phyloP scores from a whole-genome alignment of 148 eudicot species.

The Salicornia ramosissima region DNA sequence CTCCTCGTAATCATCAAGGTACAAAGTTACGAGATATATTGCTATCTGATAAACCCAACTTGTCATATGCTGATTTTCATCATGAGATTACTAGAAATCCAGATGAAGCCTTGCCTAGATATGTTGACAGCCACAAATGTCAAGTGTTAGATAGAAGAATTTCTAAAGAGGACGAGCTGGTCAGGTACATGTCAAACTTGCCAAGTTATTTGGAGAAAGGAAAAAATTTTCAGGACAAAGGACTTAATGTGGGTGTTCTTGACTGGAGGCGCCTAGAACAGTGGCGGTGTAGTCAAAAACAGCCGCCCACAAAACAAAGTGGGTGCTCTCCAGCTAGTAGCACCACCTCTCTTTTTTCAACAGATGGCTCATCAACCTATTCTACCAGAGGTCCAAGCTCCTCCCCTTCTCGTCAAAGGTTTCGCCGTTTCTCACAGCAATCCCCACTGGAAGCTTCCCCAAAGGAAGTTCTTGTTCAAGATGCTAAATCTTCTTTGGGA shows the following conservation, averaged over 20 bases:
- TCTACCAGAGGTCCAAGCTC: slow-evolving; percentile 43
- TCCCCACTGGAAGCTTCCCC: slow-evolving; percentile 35
- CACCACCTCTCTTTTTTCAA: slow-evolving; percentile 43
- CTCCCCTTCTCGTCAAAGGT: slow-evolving; percentile 45
- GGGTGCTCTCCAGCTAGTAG: slow-evolving; percentile 52
- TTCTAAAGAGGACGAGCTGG: slow-evolving; percentile 58
- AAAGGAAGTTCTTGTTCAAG: slow-evolving; percentile 21
- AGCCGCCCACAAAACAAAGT: slow-evolving; percentile 20
- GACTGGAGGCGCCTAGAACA: slow-evolving; percentile 69
- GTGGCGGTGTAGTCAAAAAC: slow-evolving; percentile 50
- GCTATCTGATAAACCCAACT: slow-evolving; percentile 37
- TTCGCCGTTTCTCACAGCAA: slow-evolving; percentile 30
- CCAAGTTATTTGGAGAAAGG: slow-evolving; percentile 76
- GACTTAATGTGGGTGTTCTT: slow-evolving; percentile 78
- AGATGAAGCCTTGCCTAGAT: slow-evolving; percentile 27
- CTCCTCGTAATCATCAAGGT: slow-evolving; percentile 32
- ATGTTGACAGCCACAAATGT: slow-evolving; percentile 30
- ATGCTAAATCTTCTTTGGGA: slow-evolving; percentile 20
- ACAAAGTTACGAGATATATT: slow-evolving; percentile 51
- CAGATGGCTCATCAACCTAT: slow-evolving; percentile 50
- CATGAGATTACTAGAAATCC: slow-evolving; percentile 36
- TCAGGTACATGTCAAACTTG: slow-evolving; percentile 75
- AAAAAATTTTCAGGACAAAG: slow-evolving; percentile 47
- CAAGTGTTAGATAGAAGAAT: slow-evolving; percentile 28
- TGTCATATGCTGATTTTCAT: slow-evolving; percentile 52